phyloP scores from a whole-genome alignment of 106 monocot species.

The Acorus calamus region DNA sequence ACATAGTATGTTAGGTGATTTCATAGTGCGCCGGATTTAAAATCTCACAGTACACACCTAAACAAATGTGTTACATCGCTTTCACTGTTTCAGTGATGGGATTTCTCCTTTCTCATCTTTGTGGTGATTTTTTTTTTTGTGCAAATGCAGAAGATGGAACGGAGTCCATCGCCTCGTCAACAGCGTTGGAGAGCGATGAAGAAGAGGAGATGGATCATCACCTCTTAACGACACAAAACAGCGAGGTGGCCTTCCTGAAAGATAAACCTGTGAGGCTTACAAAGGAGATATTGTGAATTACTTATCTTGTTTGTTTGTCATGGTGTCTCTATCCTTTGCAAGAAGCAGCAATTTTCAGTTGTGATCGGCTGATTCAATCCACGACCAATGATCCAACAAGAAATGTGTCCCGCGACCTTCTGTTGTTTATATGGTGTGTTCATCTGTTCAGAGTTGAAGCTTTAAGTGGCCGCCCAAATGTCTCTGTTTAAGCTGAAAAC shows the following conservation, averaged over 20 bases:
- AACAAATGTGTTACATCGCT: neutral
- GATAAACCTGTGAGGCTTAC: constrained; percentile 26
- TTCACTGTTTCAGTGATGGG: neutral
- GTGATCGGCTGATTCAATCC: too few species aligned
- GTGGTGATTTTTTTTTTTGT: neutral
- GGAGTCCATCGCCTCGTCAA: constrained; percentile 25
- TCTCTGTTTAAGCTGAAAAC: too few species aligned
- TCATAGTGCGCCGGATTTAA: too few species aligned
- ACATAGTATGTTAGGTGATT: too few species aligned
- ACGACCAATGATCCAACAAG: too few species aligned
- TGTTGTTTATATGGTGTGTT: too few species aligned
- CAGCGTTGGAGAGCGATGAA: constrained; percentile 21
- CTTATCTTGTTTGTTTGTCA: too few species aligned
- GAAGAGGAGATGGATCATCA: constrained; percentile 24
- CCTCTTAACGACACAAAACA: constrained; percentile 10
- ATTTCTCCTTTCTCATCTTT: neutral
- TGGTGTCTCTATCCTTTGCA: too few species aligned
- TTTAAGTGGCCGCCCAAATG: too few species aligned
- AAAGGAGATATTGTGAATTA: constrained; percentile 18
- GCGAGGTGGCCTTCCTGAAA: constrained; percentile 8
- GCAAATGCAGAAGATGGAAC: constrained; percentile 24
- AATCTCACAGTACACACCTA: neutral
- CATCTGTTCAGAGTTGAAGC: too few species aligned
- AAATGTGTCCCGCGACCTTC: too few species aligned
- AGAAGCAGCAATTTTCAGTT: too few species aligned